Evolutionary conservation across 164 flowering plant species (phyloP).

Genomic region (Taxillus chinensis): DNA sequence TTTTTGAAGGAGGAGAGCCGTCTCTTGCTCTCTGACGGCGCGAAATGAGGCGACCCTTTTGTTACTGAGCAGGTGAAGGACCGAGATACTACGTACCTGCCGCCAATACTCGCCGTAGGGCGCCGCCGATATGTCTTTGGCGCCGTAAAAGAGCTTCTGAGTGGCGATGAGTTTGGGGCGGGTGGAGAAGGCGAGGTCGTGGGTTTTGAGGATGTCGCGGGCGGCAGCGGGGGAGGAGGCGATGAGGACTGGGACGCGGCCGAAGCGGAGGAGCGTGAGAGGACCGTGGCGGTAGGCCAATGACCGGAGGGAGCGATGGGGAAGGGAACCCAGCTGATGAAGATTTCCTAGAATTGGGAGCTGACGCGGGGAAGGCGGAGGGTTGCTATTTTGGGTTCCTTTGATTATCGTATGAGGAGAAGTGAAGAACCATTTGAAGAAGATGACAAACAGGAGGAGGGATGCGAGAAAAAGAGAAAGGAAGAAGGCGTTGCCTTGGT

Average conservation of each 20-base stretch:
- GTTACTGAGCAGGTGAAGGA: slow-evolving; percentile 17
- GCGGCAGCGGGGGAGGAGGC: slow-evolving; percentile 23
- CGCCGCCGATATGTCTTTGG: slow-evolving; percentile 13
- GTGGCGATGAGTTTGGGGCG: not conserved
- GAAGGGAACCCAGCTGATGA: slow-evolving; percentile 21
- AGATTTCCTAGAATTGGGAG: slow-evolving; percentile 36
- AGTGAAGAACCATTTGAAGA: not conserved
- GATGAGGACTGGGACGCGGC: slow-evolving; percentile 19
- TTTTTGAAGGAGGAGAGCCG: not conserved
- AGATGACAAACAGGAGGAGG: too few relatives aligned
- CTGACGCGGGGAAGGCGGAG: slow-evolving; percentile 10
- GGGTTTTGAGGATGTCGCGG: slow-evolving; percentile 17
- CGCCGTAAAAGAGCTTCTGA: slow-evolving; percentile 9
- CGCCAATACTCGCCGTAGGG: slow-evolving; percentile 26
- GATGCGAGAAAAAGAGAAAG: not conserved
- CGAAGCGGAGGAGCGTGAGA: slow-evolving; percentile 24
- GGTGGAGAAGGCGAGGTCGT: slow-evolving; percentile 12
- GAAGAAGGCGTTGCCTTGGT: not conserved
- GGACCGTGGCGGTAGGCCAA: slow-evolving; percentile 22
- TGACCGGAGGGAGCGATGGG: slow-evolving; percentile 20
- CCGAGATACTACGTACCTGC: slow-evolving; percentile 13
- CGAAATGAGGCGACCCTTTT: not conserved
- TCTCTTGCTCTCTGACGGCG: not conserved
- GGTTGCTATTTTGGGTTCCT: not conserved
- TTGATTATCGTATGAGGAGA: not conserved